Percentiles rank a stretch among this genome's conserved stretches.
phyloP scores from a whole-genome alignment of 164 flowering plant genomes.

The Tetracentron sinense region DNA sequence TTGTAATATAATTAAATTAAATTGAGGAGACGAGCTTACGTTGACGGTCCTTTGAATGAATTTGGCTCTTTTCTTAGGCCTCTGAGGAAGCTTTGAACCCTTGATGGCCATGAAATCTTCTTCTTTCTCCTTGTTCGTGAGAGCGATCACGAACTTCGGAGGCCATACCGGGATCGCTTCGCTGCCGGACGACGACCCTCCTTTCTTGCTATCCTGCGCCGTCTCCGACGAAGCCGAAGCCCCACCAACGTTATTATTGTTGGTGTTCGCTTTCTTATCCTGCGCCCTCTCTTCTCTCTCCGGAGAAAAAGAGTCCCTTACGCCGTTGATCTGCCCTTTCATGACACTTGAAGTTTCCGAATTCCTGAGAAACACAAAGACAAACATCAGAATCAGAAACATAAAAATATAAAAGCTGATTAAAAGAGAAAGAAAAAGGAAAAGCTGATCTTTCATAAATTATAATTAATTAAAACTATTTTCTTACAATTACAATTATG shows the following conservation, averaged over 20 bases:
- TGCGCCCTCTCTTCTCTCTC: constrained; percentile 18
- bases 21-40: constrained; percentile 36
- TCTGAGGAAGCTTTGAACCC: constrained; percentile 86
- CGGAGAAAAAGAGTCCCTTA: constrained; percentile 30
- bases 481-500: constrained; percentile 32
- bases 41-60: constrained; percentile 80
- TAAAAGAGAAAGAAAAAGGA: background rate
- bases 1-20: too few relatives aligned
- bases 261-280: constrained; percentile 17
- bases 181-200: constrained; percentile 69
- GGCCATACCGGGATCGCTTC: constrained; percentile 69
- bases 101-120: constrained; percentile 89
- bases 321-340: constrained; percentile 63
- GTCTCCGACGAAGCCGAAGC: constrained; percentile 60
- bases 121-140: constrained; percentile 89
- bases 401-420: background rate
- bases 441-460: background rate
- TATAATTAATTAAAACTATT: too few relatives aligned
- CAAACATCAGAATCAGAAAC: background rate
- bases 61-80: constrained; percentile 93
- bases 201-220: constrained; percentile 54
- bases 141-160: constrained; percentile 70
- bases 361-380: constrained; percentile 32
- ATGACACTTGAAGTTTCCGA: constrained; percentile 48
- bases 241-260: constrained; percentile 23